phyloP scores from a whole-genome alignment of 2,329 filamentous ascomycete species.

The Penicillium digitatum region DNA sequence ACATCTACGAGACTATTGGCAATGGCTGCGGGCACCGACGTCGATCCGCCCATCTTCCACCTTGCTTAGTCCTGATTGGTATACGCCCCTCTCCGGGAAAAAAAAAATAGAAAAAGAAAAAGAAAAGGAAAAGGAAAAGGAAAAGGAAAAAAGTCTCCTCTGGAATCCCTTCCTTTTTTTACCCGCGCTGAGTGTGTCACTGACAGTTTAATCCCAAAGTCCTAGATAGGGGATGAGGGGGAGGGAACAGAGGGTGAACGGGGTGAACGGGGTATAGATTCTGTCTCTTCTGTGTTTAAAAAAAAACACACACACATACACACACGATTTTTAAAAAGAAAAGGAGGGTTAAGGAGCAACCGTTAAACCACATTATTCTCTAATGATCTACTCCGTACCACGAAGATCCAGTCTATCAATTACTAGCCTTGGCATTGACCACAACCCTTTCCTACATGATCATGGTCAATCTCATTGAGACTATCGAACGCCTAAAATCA shows the following conservation, averaged over 20 bases:
- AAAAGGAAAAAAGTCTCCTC: background rate
- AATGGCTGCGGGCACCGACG: constrained; percentile 36
- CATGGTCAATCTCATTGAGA: background rate
- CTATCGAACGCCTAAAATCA: constrained; percentile 6
- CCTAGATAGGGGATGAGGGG: background rate
- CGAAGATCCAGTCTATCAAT: constrained; percentile 37
- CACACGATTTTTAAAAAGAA: no score
- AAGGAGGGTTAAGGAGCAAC: background rate
- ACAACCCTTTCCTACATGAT: constrained; percentile 17
- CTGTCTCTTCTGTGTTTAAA: background rate
- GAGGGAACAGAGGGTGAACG: background rate
- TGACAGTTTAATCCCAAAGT: background rate
- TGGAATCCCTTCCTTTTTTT: background rate
- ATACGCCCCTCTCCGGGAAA: constrained; percentile 6
- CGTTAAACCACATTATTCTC: background rate
- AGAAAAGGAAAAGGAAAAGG: background rate
- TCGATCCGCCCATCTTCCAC: constrained; percentile 35
- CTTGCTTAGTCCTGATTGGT: constrained; percentile 34
- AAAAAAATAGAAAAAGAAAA: background rate
- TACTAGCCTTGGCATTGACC: constrained; percentile 36
- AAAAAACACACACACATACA: no score
- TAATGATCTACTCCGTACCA: constrained; percentile 27
- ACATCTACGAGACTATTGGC: constrained; percentile 36
- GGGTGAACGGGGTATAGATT: background rate
- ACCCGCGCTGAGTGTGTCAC: background rate